phyloP scores from a whole-genome alignment of 2,329 filamentous ascomycete species.

The Phaeosphaeriaceae sp. region DNA sequence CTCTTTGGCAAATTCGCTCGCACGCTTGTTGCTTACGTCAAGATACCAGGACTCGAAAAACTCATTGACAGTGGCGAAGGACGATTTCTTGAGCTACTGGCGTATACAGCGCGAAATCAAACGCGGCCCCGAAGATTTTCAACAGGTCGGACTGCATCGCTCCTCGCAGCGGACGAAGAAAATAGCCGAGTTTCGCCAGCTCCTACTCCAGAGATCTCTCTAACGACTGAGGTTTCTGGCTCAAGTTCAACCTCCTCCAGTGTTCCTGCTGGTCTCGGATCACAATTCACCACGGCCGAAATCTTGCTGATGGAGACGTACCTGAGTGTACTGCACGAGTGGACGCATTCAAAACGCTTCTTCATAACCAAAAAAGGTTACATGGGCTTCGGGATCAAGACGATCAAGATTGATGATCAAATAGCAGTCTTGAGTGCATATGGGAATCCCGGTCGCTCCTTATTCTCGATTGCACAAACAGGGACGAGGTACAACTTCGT shows the following conservation, averaged over 20 bases:
- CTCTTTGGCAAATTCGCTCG: neutral
- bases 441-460: neutral
- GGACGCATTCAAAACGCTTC: neutral
- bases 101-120: neutral
- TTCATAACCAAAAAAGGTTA: neutral
- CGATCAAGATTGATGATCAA: neutral
- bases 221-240: neutral
- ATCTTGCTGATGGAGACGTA: neutral
- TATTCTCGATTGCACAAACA: neutral
- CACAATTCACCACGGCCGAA: neutral
- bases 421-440: neutral
- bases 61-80: neutral
- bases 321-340: neutral
- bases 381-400: neutral
- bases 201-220: neutral
- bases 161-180: neutral
- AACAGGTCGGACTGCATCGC: neutral
- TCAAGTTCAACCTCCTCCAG: neutral
- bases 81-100: neutral
- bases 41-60: neutral
- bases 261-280: neutral
- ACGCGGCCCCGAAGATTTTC: neutral
- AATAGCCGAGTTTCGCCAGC: neutral
- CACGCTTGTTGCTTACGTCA: neutral
- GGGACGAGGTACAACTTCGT: neutral